phyloP scores from a whole-genome alignment of 495 filamentous ascomycete species.

The Neurospora tetraspora region DNA sequence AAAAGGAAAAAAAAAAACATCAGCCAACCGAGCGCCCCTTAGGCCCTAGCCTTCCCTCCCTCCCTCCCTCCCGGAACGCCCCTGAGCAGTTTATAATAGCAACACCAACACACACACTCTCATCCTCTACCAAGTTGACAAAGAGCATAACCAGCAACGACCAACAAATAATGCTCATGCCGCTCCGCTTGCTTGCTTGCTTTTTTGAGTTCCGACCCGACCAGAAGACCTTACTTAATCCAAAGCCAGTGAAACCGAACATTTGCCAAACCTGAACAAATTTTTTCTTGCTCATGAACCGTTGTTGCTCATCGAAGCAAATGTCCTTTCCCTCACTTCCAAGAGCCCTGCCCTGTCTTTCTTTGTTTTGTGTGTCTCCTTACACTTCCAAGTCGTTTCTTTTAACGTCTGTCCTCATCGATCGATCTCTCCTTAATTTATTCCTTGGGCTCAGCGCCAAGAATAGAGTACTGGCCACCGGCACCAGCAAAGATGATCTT shows the following conservation, averaged over 20 bases:
- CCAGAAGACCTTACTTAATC: neutral
- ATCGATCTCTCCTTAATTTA: neutral
- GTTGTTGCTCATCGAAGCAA: neutral
- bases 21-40: neutral
- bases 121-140: neutral
- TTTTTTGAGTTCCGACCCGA: neutral
- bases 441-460: slow-evolving; percentile 29
- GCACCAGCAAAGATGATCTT: slow-evolving; percentile 49
- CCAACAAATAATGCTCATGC: neutral
- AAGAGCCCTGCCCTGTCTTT: neutral
- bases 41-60: neutral
- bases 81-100: neutral
- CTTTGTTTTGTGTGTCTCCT: neutral
- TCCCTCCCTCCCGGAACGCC: neutral
- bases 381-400: neutral
- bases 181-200: neutral
- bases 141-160: neutral
- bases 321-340: neutral
- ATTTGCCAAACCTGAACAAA: neutral
- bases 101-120: neutral
- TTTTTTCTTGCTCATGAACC: neutral
- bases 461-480: slow-evolving; percentile 57
- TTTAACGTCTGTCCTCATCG: neutral
- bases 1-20: neutral
- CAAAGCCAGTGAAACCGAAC: neutral